Evolutionary conservation across 2,329 filamentous ascomycete genomes (phyloP).

Genomic region (Xenoacremonium recifei): DNA sequence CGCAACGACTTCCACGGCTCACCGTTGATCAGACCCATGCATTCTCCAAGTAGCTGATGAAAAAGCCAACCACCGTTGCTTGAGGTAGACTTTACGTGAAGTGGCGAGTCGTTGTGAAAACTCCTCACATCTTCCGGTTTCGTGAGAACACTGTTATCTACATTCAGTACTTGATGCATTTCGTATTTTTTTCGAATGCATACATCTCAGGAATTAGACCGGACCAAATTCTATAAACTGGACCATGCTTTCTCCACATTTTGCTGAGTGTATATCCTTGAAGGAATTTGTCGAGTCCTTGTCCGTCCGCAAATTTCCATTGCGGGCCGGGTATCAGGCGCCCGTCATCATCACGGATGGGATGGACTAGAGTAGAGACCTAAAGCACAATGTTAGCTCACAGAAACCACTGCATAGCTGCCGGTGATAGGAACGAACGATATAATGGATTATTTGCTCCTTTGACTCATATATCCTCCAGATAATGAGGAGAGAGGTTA

Average conservation of each 20-base stretch:
- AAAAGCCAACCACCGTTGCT: not conserved
- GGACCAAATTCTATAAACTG: not conserved
- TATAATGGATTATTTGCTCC: no score
- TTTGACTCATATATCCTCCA: no score
- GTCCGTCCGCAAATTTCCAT: not conserved
- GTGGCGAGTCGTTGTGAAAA: not conserved
- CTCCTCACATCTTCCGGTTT: not conserved
- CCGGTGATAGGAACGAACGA: no score
- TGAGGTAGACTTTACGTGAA: not conserved
- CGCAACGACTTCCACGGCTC: not conserved
- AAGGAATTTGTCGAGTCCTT: not conserved
- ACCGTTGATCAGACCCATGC: slow-evolving; percentile 2
- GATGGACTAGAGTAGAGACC: no score
- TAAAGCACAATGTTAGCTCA: no score
- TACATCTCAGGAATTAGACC: not conserved
- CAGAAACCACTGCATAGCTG: no score
- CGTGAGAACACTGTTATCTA: not conserved
- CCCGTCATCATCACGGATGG: no score
- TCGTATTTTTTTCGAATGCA: not conserved
- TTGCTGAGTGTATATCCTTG: not conserved
- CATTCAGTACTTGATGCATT: not conserved
- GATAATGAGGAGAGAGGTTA: no score
- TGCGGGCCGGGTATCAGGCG: no score
- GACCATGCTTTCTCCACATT: not conserved
- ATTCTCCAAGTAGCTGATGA: slow-evolving; percentile 1